Percentiles rank a stretch among this genome's conserved stretches.
phyloP scores from a whole-genome alignment of 2,329 filamentous ascomycete species.

The Ambrosiella xylebori region DNA sequence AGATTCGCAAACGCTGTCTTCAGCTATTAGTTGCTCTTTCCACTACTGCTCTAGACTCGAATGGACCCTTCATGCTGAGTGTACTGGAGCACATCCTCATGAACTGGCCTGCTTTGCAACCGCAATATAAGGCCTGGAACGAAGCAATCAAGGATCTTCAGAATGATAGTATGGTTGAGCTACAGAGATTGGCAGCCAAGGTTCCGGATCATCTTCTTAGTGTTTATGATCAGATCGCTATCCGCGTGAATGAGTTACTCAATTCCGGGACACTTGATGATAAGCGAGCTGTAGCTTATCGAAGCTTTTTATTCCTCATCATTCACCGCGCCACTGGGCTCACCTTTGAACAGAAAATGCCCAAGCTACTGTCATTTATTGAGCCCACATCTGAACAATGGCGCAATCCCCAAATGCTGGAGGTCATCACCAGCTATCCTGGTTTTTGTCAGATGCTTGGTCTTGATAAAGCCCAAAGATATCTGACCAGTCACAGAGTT shows the following conservation, averaged over 20 bases:
- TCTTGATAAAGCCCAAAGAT: constrained; percentile 63
- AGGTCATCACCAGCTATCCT: constrained; percentile 54
- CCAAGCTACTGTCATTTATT: constrained; percentile 60
- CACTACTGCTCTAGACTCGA: constrained; percentile 60
- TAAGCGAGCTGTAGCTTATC: constrained; percentile 70
- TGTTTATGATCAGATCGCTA: constrained; percentile 76
- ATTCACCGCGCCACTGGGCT: constrained; percentile 70
- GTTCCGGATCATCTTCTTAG: constrained; percentile 80
- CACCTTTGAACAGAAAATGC: constrained; percentile 50
- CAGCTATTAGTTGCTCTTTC: constrained; percentile 75
- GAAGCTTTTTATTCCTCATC: constrained; percentile 84
- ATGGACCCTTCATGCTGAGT: constrained; percentile 66
- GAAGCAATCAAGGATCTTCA: constrained; percentile 85
- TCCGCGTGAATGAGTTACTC: constrained; percentile 65
- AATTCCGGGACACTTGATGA: constrained; percentile 58
- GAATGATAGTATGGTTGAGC: constrained; percentile 65
- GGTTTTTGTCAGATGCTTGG: constrained; percentile 68
- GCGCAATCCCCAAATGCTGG: constrained; percentile 52
- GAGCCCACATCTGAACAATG: constrained; percentile 68
- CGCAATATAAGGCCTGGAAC: constrained; percentile 55
- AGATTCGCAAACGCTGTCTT: constrained; percentile 65
- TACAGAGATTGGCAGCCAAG: constrained; percentile 73
- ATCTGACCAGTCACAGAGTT: constrained; percentile 56
- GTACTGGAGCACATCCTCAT: constrained; percentile 83
- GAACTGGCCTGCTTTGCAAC: constrained; percentile 57